Evolutionary conservation across 345 rosid species (phyloP), one percentile per base, ranked within the genome.

Genomic region (Sisymbrium irio): DNA sequence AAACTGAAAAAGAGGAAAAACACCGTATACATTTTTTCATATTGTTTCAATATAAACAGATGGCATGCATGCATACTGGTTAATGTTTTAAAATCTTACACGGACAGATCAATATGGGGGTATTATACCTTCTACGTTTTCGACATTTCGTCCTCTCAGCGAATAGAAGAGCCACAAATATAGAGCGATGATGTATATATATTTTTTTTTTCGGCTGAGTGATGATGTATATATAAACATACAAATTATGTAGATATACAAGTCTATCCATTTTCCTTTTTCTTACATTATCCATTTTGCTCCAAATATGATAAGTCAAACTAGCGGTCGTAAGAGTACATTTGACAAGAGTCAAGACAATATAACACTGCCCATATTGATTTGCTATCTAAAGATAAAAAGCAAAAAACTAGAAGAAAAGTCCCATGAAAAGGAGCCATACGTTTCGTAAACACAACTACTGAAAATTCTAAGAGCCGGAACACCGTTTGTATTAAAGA

Each of bases 81-180:
- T 41, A n/a, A 14, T 33, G 54, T 41, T 54, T 30, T 51, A 53
- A 3, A 12, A 10, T 27, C 3, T 11, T 25, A 3, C 22, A 17
- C 44, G 33, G 46, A 55, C 7, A 63, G 49, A 22, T 65, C 57
- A 45, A 42, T 17, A 65, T 10, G 37, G 32, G 32, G 25, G 39
- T 18, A 28, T 18, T 50, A 62, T n/a, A n/a, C n/a, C n/a, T n/a
- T n/a, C n/a, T n/a, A n/a, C n/a, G n/a, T n/a, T n/a, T n/a, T n/a
- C n/a, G n/a, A 6, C 73, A 46, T n/a, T 60, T 47, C 57, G 74
- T 50, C 78, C 47, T 30, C 74, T 67, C 74, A 75, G 63, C 17
- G 56, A 51, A 41, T 32, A 33, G 57, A 67, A 75, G 74, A 75
- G 79, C 69, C 78, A 30, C 36, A 57, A 6, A 20, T 37, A 0